Conservation (phyloP, 73 alveolate species). For the Paramecium tetraurelia region DNA sequence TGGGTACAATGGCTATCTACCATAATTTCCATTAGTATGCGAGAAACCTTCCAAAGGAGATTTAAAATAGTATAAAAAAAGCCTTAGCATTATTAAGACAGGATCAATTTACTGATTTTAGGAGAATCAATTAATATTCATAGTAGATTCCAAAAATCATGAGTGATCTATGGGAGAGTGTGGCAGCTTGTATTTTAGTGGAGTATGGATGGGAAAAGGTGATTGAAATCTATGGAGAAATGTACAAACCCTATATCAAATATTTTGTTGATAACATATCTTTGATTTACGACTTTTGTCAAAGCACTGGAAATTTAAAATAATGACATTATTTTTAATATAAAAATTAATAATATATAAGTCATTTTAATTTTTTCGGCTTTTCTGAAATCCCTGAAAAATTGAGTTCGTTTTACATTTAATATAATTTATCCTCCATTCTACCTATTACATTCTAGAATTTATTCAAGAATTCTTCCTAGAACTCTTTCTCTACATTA, state of each 20-base stretch:
- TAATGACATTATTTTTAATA: neutral
- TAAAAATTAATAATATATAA: neutral
- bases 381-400: neutral
- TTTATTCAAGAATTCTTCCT: neutral
- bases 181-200: neutral
- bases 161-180: constrained; percentile 42
- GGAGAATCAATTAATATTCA: neutral
- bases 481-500: neutral
- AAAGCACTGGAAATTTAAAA: neutral
- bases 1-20: constrained; percentile 44
- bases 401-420: constrained; percentile 23
- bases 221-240: neutral
- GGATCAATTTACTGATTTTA: neutral
- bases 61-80: neutral
- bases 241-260: neutral
- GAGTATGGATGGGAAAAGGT: constrained; percentile 26
- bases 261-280: neutral
- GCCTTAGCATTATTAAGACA: neutral
- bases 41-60: neutral
- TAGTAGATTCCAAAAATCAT: neutral
- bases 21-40: neutral
- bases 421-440: constrained; percentile 16
- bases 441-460: constrained; percentile 36
- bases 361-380: neutral
- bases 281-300: neutral